These are phyloP conservation scores for Claviceps cyperi DNA, from an alignment of 2,329 filamentous ascomycete species.

Conservation along the genomic window DNA sequence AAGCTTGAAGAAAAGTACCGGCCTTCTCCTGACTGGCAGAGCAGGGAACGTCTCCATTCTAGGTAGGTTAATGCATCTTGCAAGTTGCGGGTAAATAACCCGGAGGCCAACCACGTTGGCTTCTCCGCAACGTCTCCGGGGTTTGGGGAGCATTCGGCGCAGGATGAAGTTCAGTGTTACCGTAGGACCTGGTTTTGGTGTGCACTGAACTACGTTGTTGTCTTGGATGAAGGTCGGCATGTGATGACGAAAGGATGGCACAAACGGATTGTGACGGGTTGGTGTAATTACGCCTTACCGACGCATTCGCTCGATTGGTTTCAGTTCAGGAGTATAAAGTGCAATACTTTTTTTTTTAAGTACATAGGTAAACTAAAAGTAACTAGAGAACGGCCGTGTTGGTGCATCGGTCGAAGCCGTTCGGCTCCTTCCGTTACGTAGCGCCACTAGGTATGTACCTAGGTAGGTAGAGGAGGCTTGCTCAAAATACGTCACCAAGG, in stretches of 20 bases:
- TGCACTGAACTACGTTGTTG: background rate
- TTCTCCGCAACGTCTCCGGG: too few relatives aligned
- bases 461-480: too few relatives aligned
- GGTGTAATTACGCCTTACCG: background rate
- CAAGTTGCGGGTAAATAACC: background rate
- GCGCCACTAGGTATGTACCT: too few relatives aligned
- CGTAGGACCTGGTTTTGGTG: background rate
- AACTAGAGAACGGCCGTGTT: too few relatives aligned
- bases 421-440: too few relatives aligned
- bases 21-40: background rate
- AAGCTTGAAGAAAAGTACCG: too few relatives aligned
- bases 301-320: background rate
- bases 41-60: background rate
- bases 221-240: conserved; percentile 1
- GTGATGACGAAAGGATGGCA: conserved; percentile 1
- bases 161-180: background rate
- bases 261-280: conserved; percentile 1
- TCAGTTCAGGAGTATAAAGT: background rate
- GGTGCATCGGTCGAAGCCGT: too few relatives aligned
- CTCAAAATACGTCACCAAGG: too few relatives aligned
- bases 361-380: too few relatives aligned
- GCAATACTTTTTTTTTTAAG: too few relatives aligned
- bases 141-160: too few relatives aligned
- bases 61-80: background rate
- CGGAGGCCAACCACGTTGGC: background rate